These are phyloP conservation scores for Linnemannia exigua DNA, from an alignment of 192 early-diverging fungal species.

Conservation along the genomic window DNA sequence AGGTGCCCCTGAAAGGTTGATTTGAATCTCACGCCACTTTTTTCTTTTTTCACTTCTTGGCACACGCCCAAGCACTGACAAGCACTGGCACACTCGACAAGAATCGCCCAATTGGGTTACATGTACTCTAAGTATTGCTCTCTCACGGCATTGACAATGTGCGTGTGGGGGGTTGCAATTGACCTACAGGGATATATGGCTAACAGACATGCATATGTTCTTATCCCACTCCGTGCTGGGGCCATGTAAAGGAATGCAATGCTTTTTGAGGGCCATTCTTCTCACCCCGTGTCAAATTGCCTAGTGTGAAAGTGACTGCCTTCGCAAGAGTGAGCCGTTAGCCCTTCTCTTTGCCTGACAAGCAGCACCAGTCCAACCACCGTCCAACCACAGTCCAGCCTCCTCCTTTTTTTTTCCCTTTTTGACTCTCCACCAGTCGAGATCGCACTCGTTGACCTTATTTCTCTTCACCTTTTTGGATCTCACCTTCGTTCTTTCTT, in stretches of 20 bases:
- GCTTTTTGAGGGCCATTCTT: no score
- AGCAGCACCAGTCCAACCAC: background rate
- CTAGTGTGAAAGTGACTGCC: background rate
- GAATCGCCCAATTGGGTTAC: no score
- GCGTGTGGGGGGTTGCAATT: background rate
- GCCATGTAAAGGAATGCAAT: background rate
- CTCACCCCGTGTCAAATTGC: background rate
- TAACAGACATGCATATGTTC: background rate
- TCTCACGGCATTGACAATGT: no score
- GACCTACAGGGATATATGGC: background rate
- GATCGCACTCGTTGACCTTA: no score
- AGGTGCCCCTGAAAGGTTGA: background rate
- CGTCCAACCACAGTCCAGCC: background rate
- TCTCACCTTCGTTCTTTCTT: background rate
- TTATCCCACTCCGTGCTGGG: background rate
- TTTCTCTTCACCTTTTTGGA: background rate
- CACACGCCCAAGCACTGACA: background rate
- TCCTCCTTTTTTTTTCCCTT: background rate
- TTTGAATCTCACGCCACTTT: slow-evolving; percentile 6
- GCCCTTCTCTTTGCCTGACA: background rate
- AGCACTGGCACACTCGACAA: no score
- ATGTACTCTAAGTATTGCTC: no score
- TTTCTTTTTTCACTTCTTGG: background rate
- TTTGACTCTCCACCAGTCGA: background rate
- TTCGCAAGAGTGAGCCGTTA: background rate